Percentiles rank a stretch among this genome's conserved stretches.
phyloP scores from a whole-genome alignment of 2,329 filamentous ascomycete species.

The Keithomyces neogunnii region DNA sequence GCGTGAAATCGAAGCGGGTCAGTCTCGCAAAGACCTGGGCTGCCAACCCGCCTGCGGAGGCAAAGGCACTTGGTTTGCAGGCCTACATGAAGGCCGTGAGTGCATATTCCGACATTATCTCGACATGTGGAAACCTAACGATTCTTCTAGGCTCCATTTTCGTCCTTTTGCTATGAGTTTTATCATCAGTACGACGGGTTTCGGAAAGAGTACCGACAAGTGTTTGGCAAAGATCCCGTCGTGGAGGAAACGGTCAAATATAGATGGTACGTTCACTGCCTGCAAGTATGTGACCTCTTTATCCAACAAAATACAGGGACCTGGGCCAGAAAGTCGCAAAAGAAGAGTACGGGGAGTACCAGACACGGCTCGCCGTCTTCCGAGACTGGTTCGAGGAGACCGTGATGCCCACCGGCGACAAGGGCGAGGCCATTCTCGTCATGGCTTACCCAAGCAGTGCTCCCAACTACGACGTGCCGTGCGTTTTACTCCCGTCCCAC shows the following conservation, averaged over 20 bases:
- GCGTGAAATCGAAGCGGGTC: conserved; percentile 11
- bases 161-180: conserved; percentile 24
- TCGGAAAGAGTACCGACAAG: conserved; percentile 14
- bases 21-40: conserved; percentile 14
- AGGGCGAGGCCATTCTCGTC: conserved; percentile 13
- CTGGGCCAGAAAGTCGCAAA: conserved; percentile 16
- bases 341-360: conserved; percentile 13
- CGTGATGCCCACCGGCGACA: conserved; percentile 13
- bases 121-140: not conserved
- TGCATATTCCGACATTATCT: not conserved
- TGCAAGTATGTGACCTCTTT: conserved; percentile 3
- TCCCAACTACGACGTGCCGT: conserved; percentile 12
- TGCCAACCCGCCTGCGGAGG: conserved; percentile 13
- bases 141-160: conserved; percentile 18
- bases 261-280: conserved; percentile 18
- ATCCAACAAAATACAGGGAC: conserved; percentile 10
- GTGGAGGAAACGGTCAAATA: conserved; percentile 19
- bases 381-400: conserved; percentile 22
- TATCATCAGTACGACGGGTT: conserved; percentile 22
- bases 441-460: conserved; percentile 14
- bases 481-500: not conserved
- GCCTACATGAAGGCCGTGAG: conserved; percentile 22
- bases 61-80: conserved; percentile 14
- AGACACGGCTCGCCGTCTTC: conserved; percentile 18
- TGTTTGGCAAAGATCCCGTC: conserved; percentile 16